phyloP scores from a whole-genome alignment of 1,139 yeast species.

The Lodderomyces orthopsilosis region DNA sequence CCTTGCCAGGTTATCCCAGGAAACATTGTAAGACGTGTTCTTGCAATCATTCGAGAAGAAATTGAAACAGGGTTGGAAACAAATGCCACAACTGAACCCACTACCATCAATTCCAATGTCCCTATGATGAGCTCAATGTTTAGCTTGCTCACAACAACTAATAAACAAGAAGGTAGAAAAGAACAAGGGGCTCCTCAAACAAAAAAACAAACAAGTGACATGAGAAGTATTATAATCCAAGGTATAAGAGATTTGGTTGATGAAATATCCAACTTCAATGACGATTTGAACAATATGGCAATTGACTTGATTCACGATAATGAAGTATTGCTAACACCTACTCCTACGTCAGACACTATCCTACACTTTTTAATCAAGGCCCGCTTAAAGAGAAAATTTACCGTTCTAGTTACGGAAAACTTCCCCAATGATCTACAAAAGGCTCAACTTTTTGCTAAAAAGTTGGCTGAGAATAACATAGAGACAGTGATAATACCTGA shows the following conservation, averaged over 20 bases:
- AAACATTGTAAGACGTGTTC: constrained; percentile 84
- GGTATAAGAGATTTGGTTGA: constrained; percentile 92
- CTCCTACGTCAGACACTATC: constrained; percentile 90
- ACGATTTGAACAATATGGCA: constrained; percentile 86
- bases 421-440: constrained; percentile 80
- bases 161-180: constrained; percentile 26
- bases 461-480: constrained; percentile 79
- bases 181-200: constrained; percentile 16
- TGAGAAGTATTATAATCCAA: constrained; percentile 86
- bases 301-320: constrained; percentile 93
- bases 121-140: constrained; percentile 86
- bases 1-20: constrained; percentile 87
- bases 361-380: constrained; percentile 84
- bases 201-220: constrained; percentile 54
- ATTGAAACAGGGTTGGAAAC: constrained; percentile 50
- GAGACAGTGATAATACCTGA: constrained; percentile 93
- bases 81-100: constrained; percentile 5
- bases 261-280: constrained; percentile 86
- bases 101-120: constrained; percentile 25
- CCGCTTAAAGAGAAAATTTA: constrained; percentile 82
- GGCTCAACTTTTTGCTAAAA: constrained; percentile 78
- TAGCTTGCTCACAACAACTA: constrained; percentile 63
- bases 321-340: constrained; percentile 87
- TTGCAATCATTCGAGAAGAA: constrained; percentile 87
- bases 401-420: constrained; percentile 88